Conservation (phyloP, 1,284 basidiomycete genomes). For the Kwoniella shivajii region DNA sequence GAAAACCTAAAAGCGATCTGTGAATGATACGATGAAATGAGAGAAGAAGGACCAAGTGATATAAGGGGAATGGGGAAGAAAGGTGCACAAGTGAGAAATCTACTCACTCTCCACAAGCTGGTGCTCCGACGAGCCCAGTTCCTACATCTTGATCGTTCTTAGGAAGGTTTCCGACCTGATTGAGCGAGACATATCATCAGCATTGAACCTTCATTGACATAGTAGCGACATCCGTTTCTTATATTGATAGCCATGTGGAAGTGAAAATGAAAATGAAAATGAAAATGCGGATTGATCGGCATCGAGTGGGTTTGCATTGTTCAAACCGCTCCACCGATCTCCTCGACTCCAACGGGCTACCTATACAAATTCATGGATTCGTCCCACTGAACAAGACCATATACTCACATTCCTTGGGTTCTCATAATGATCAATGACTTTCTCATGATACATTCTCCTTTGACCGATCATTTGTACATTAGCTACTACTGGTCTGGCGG, state of each 20-base stretch:
- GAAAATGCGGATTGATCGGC: no score
- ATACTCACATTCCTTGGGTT: slow-evolving; percentile 85
- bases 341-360: background rate
- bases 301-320: no score
- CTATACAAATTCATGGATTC: background rate
- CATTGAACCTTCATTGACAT: no score
- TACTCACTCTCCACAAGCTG: slow-evolving; percentile 58
- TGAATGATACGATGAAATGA: no score
- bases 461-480: slow-evolving; percentile 7
- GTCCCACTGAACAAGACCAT: slow-evolving; percentile 64
- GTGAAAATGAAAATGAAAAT: no score
- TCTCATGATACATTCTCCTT: slow-evolving; percentile 78
- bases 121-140: slow-evolving; percentile 96
- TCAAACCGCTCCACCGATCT: background rate
- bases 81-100: no score
- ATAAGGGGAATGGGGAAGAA: background rate
- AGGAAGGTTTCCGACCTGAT: slow-evolving; percentile 76
- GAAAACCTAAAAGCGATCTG: no score
- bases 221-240: no score
- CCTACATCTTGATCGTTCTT: slow-evolving; percentile 91
- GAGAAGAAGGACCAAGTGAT: background rate
- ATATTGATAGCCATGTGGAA: no score
- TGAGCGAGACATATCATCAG: background rate
- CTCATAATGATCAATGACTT: slow-evolving; percentile 95
- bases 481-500: slow-evolving; percentile 7